Evolutionary conservation across 768 basidiomycete species (phyloP).

Genomic region (Leucocoprinus birnbaumii): DNA sequence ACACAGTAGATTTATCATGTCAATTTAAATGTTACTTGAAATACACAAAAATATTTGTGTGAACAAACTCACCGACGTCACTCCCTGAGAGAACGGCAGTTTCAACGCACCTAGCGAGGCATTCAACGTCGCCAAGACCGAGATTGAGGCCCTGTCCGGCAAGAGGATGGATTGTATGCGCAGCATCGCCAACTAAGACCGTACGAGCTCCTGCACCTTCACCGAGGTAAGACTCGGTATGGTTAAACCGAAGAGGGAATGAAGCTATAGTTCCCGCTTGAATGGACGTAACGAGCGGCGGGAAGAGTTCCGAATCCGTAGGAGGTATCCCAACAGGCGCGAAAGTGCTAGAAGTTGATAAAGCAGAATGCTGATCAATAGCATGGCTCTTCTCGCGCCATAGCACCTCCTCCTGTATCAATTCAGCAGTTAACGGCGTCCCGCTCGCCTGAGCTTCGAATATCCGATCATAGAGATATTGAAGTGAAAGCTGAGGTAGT

Average conservation of each 20-base stretch:
- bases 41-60: not conserved
- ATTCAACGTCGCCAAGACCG: constrained; percentile 84
- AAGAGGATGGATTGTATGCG: constrained; percentile 91
- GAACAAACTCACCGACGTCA: constrained; percentile 68
- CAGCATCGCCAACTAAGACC: constrained; percentile 92
- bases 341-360: constrained; percentile 39
- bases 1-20: not conserved
- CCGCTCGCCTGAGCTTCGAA: constrained; percentile 49
- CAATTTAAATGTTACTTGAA: not conserved
- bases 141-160: constrained; percentile 96
- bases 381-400: constrained; percentile 75
- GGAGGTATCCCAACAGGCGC: constrained; percentile 52
- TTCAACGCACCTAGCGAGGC: constrained; percentile 64
- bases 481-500: constrained; percentile 70
- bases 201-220: constrained; percentile 65
- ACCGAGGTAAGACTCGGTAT: constrained; percentile 85
- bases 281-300: constrained; percentile 71
- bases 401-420: constrained; percentile 58
- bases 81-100: constrained; percentile 58
- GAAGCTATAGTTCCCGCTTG: constrained; percentile 77
- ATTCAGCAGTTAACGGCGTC: constrained; percentile 39
- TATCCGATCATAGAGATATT: constrained; percentile 61
- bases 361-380: constrained; percentile 62
- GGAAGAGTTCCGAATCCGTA: constrained; percentile 57
- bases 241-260: constrained; percentile 86